phyloP scores from a whole-genome alignment of 1,284 basidiomycete genomes.

The Ganoderma lucidum region DNA sequence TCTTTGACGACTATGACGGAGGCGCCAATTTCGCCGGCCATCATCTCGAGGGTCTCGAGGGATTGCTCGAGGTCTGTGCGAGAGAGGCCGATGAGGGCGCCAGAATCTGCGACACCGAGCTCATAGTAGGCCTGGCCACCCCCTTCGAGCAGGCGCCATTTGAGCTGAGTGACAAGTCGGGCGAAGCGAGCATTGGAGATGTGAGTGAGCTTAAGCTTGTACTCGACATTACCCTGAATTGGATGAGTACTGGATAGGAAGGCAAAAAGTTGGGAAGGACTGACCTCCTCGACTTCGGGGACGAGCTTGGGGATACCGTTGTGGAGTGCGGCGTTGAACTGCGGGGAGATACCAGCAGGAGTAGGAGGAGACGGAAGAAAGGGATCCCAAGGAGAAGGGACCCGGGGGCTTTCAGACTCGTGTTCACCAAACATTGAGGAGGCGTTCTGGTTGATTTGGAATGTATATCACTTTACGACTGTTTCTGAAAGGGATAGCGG shows the following conservation, averaged over 20 bases:
- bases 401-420: conserved; percentile 78
- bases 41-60: conserved; percentile 85
- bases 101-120: conserved; percentile 89
- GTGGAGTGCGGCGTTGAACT: conserved; percentile 31
- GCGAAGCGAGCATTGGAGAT: conserved; percentile 78
- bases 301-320: conserved; percentile 63
- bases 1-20: conserved; percentile 90
- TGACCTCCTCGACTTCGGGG: conserved; percentile 74
- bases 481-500: conserved; percentile 16
- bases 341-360: conserved; percentile 40
- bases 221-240: conserved; percentile 79
- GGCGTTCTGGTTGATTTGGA: conserved; percentile 14
- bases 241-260: neutral
- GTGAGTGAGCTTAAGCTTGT: conserved; percentile 82
- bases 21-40: conserved; percentile 93
- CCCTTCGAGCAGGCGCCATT: conserved; percentile 93
- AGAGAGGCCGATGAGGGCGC: conserved; percentile 83
- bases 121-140: conserved; percentile 94
- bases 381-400: conserved; percentile 82
- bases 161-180: conserved; percentile 90
- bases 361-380: conserved; percentile 64
- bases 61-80: conserved; percentile 80
- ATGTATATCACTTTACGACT: conserved; percentile 27
- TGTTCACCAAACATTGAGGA: conserved; percentile 78
- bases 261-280: conserved; percentile 17